phyloP scores from a whole-genome alignment of 306 rosid species.

The Biancaea sappan region DNA sequence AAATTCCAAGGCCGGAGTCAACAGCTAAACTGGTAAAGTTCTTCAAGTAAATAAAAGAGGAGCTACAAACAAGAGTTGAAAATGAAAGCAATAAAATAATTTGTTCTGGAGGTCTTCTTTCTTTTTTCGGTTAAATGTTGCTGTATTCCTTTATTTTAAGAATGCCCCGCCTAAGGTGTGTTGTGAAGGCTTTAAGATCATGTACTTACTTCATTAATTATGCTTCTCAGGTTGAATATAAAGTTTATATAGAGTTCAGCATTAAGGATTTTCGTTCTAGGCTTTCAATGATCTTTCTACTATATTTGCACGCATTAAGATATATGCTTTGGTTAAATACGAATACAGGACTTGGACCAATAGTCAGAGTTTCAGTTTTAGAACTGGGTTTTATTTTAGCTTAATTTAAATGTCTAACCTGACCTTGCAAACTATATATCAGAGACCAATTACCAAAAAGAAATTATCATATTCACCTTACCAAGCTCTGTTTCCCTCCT shows the following conservation, averaged over 20 bases:
- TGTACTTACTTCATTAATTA: background rate
- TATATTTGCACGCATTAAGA: background rate
- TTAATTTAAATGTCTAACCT: background rate
- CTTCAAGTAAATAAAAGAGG: background rate
- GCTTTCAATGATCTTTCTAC: background rate
- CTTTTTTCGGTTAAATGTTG: background rate
- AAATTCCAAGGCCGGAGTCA: background rate
- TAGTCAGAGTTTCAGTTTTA: background rate
- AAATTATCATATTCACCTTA: conserved; percentile 57
- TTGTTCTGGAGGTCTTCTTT: background rate
- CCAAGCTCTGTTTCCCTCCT: conserved; percentile 80
- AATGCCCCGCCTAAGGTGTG: background rate
- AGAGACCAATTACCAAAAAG: conserved; percentile 22
- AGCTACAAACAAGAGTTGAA: background rate
- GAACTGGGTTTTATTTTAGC: conserved; percentile 5
- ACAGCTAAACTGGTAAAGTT: background rate
- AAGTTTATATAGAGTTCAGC: background rate
- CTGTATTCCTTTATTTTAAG: background rate
- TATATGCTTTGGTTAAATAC: background rate
- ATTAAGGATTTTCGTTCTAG: background rate
- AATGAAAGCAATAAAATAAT: background rate
- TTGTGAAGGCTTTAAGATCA: background rate
- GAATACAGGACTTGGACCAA: background rate
- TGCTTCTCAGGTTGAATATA: background rate
- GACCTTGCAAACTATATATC: background rate